phyloP scores from a whole-genome alignment of 1,284 basidiomycete species.

The Apiotrichum sp. region DNA sequence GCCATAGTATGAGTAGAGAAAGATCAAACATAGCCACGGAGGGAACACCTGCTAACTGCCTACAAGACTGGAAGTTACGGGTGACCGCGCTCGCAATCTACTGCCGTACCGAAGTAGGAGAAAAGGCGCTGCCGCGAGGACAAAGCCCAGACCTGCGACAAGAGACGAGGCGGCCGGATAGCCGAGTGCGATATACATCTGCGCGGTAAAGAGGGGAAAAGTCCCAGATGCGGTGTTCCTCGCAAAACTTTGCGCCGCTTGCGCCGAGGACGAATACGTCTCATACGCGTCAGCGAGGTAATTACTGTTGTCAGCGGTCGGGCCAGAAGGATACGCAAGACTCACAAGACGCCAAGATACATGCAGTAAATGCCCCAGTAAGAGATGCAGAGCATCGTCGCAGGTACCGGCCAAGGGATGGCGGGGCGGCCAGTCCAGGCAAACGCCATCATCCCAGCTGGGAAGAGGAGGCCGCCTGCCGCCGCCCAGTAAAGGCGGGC shows the following conservation, averaged over 20 bases:
- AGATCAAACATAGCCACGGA: too few relatives aligned
- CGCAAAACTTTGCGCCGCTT: conserved; percentile 42
- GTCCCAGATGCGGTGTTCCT: conserved; percentile 34
- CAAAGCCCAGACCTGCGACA: conserved; percentile 35
- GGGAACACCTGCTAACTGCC: too few relatives aligned
- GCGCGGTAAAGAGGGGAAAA: conserved; percentile 37
- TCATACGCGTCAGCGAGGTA: conserved; percentile 45
- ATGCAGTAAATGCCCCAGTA: conserved; percentile 39
- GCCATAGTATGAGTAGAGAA: too few relatives aligned
- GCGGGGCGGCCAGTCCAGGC: conserved; percentile 40
- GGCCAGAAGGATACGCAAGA: not conserved
- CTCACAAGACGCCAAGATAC: conserved; percentile 40
- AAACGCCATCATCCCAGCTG: conserved; percentile 31
- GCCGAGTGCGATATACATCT: conserved; percentile 34
- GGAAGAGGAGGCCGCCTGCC: conserved; percentile 44
- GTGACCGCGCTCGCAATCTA: conserved; percentile 27
- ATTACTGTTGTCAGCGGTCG: conserved; percentile 19
- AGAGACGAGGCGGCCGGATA: conserved; percentile 38
- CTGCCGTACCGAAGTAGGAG: conserved; percentile 39
- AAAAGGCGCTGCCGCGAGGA: conserved; percentile 35
- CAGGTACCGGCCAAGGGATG: conserved; percentile 36
- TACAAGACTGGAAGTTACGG: not conserved
- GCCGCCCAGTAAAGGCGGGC: conserved; percentile 48
- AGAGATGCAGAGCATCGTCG: conserved; percentile 23
- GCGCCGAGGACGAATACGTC: conserved; percentile 43